Evolutionary conservation across 1,139 yeast genomes (phyloP).

Genomic region (Taphrina confusa): DNA sequence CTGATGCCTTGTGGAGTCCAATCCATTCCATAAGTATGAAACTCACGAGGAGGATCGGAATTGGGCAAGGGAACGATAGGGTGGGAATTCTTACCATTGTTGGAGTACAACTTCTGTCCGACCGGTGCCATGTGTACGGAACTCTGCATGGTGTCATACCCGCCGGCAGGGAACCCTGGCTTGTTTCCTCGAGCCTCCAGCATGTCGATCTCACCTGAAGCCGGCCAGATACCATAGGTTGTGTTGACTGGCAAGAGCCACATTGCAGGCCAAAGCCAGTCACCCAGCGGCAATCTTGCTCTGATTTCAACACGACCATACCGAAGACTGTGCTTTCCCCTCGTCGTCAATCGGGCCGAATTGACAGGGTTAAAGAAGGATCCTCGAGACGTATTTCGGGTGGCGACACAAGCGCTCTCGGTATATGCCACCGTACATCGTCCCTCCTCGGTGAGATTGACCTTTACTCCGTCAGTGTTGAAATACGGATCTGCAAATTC

Average conservation of each 20-base stretch:
- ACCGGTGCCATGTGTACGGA: slow-evolving; percentile 32
- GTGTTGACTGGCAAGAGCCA: slow-evolving; percentile 39
- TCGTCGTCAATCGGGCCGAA: slow-evolving; percentile 39
- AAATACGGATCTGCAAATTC: slow-evolving; percentile 36
- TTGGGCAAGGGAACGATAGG: slow-evolving; percentile 20
- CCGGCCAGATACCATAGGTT: slow-evolving; percentile 40
- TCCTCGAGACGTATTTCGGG: slow-evolving; percentile 34
- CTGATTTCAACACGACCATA: slow-evolving; percentile 39
- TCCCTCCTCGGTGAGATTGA: slow-evolving; percentile 38
- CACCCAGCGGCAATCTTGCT: slow-evolving; percentile 39
- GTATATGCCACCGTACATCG: slow-evolving; percentile 35
- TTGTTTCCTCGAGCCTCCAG: slow-evolving; percentile 39
- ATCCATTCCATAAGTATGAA: slow-evolving; percentile 39
- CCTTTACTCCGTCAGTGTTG: slow-evolving; percentile 38
- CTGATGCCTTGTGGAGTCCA: slow-evolving; percentile 39
- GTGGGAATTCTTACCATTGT: background rate
- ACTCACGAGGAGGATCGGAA: slow-evolving; percentile 24
- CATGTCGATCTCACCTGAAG: slow-evolving; percentile 40
- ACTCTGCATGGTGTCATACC: slow-evolving; percentile 25
- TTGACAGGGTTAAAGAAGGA: slow-evolving; percentile 39
- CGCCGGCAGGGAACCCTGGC: slow-evolving; percentile 37
- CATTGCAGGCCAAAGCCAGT: slow-evolving; percentile 41
- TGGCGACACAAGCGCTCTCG: slow-evolving; percentile 35
- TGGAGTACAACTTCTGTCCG: background rate
- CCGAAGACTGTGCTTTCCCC: slow-evolving; percentile 33